Percentiles rank a stretch among this genome's conserved stretches.
Conservation (phyloP, 2,329 filamentous ascomycete species). For the Epichloe hybrida region DNA sequence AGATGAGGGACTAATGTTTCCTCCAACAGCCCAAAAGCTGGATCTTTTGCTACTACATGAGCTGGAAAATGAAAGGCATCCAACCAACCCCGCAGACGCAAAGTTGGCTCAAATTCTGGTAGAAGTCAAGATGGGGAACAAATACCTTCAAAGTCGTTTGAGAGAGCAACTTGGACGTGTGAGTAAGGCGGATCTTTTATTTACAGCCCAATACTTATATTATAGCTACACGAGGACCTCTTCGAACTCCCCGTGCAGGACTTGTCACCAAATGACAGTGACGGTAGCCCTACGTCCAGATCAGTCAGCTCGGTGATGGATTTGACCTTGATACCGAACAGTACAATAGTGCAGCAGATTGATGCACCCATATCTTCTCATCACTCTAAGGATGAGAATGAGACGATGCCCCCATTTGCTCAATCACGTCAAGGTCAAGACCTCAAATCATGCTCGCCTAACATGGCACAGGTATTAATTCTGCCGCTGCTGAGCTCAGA, state of each 20-base stretch:
- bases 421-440: neutral
- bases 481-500: neutral
- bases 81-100: neutral
- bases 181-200: neutral
- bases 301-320: neutral
- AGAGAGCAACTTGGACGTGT: neutral
- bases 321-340: neutral
- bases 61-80: constrained; percentile 1
- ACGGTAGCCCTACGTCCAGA: neutral
- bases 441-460: neutral
- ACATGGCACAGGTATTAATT: neutral
- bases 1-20: constrained; percentile 5
- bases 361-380: neutral
- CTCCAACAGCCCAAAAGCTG: neutral
- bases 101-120: constrained; percentile 1
- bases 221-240: constrained; percentile 2
- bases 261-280: neutral
- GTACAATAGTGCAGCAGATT: neutral
- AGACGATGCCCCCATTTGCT: neutral
- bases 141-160: neutral
- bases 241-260: neutral
- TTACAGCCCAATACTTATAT: neutral
- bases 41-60: constrained; percentile 3
- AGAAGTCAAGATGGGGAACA: neutral
- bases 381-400: neutral